phyloP scores from a whole-genome alignment of 257 asterid genomes.

The Solanum corneliomulleri region DNA sequence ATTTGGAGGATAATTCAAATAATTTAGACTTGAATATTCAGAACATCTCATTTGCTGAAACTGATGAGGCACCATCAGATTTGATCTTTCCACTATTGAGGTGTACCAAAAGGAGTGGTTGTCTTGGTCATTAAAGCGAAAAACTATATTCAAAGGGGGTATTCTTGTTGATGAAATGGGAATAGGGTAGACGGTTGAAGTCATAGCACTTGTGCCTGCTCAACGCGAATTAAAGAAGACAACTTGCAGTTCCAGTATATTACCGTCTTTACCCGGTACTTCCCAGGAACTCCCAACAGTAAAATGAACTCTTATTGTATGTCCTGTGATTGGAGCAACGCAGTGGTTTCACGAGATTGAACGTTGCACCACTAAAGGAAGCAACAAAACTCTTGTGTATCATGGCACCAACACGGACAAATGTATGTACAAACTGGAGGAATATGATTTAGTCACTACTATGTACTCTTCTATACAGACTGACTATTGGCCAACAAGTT shows the following conservation, averaged over 20 bases:
- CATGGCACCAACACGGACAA: no score
- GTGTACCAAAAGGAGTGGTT: conserved; percentile 90
- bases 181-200: conserved; percentile 90
- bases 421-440: no score
- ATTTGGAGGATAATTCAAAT: conserved; percentile 25
- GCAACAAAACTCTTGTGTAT: no score
- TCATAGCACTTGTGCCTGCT: conserved; percentile 77
- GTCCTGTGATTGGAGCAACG: not conserved
- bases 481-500: no score
- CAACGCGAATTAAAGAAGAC: conserved; percentile 31
- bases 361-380: no score
- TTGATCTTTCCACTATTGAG: conserved; percentile 56
- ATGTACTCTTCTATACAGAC: no score
- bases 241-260: not conserved
- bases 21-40: conserved; percentile 21
- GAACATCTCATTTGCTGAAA: conserved; percentile 32
- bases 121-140: conserved; percentile 85
- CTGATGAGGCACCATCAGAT: conserved; percentile 52
- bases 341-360: not conserved
- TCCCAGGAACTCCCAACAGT: not conserved
- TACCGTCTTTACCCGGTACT: not conserved
- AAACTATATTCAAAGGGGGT: conserved; percentile 62
- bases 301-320: not conserved
- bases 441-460: no score
- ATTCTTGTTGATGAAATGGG: conserved; percentile 98